Evolutionary conservation across 352 stramenopile genomes (phyloP).

Genomic region (Pythium chondricola): DNA sequence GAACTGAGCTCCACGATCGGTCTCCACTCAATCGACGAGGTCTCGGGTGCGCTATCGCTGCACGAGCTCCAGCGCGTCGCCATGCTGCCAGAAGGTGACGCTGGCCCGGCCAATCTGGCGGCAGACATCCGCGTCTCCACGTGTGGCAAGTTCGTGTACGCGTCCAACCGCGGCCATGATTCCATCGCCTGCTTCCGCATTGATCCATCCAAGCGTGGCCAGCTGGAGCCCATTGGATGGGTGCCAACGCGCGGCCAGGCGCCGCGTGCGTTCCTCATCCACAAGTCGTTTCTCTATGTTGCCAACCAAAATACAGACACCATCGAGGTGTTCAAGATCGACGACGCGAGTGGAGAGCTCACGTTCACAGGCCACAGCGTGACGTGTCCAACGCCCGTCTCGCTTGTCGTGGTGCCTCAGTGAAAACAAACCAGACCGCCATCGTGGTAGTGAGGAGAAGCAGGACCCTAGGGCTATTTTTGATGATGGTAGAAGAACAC

Average conservation of each 20-base stretch:
- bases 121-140: constrained; percentile 28
- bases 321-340: constrained; percentile 39
- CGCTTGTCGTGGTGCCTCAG: constrained; percentile 17
- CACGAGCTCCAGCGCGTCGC: constrained; percentile 55
- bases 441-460: too few species aligned
- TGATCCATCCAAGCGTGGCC: constrained; percentile 7
- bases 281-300: constrained; percentile 23
- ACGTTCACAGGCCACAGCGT: constrained; percentile 25
- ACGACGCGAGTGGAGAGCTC: constrained; percentile 25
- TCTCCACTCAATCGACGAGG: constrained; percentile 45
- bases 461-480: constrained; percentile 8
- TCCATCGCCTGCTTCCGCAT: constrained; percentile 30
- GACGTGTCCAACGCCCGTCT: constrained; percentile 33
- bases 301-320: constrained; percentile 47
- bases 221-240: constrained; percentile 23
- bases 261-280: constrained; percentile 33
- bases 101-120: constrained; percentile 23
- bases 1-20: constrained; percentile 65
- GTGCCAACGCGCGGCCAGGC: constrained; percentile 23
- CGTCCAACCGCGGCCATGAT: constrained; percentile 42
- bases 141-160: constrained; percentile 34
- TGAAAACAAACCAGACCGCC: neutral
- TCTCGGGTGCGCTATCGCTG: constrained; percentile 32
- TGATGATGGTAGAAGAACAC: too few species aligned
- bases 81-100: constrained; percentile 46